Evolutionary conservation across 768 basidiomycete species (phyloP), one percentile per base, ranked within the genome.

Genomic region (Lactarius akahatsu): DNA sequence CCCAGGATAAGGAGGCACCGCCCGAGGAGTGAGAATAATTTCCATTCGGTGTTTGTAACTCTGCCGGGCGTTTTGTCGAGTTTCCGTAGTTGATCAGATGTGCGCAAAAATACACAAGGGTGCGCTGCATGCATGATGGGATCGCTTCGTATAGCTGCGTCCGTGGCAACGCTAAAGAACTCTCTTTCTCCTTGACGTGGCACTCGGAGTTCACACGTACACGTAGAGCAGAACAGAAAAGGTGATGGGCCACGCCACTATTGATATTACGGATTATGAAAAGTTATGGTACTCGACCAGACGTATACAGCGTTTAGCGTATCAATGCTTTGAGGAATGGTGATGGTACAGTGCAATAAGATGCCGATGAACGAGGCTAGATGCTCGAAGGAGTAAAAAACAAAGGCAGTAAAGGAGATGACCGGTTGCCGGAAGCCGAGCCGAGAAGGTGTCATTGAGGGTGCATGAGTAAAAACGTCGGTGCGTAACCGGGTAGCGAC

Each of bases 331-430:
- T 67, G 66, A n/a, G 61, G 66, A 28, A 67, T 67, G 66, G 62
- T 67, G 36, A 30, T 67, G 54, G 58, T 67, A 67, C 66, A 67
- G 58, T 67, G 66, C 66, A 67, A 57, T 45, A 62, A 61, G 66
- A 58, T 57, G 50, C 40, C 38, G 16, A 67, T 67, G 66, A 40
- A 58, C 50, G 50, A 67, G 58, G n/a, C 62, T n/a, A 67, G 41
- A 63, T 63, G 58, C 66, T 63, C 66, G n/a, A 63, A 28, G 62
- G 66, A 63, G 62, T 45, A 67, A 67, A 56, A 13, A 1, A 30
- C n/a, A 34, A 54, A 50, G 23, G 8, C n/a, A 20, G 57, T 30
- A 65, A 62, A 63, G 62, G 62, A 59, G 62, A 38, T 63, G 62
- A 60, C 63, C 62, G 66, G 62, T 63, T 63, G 26, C 66, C 52